These are phyloP conservation scores for Agrostemma githago DNA, from an alignment of 148 eudicot species.

Conservation along the genomic window DNA sequence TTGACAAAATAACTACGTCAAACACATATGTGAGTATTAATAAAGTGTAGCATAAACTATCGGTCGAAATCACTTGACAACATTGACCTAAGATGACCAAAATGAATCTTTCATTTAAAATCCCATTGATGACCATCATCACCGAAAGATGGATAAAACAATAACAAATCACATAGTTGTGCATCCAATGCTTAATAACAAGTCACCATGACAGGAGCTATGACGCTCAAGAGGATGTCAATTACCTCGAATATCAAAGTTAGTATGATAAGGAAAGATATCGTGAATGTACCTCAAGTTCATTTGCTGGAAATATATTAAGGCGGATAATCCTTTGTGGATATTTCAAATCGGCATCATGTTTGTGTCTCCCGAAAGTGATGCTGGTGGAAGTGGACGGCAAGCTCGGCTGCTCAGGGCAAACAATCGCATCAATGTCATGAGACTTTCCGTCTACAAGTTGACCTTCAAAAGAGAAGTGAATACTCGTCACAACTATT, in stretches of 20 bases:
- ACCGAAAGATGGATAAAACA: too few species aligned
- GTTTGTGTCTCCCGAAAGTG: slow-evolving; percentile 73
- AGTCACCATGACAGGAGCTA: neutral
- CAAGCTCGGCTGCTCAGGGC: slow-evolving; percentile 73
- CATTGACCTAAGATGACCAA: too few species aligned
- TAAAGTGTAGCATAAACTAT: too few species aligned
- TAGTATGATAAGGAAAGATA: neutral
- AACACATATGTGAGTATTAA: too few species aligned
- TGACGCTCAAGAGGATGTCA: neutral
- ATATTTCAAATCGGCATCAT: slow-evolving; percentile 86
- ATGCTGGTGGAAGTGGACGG: slow-evolving; percentile 48
- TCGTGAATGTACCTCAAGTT: slow-evolving; percentile 54
- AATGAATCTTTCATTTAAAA: too few species aligned
- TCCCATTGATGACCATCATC: too few species aligned
- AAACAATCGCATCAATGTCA: slow-evolving; percentile 71
- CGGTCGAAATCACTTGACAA: too few species aligned
- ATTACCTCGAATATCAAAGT: neutral
- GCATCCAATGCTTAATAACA: too few species aligned
- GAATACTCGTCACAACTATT: too few species aligned
- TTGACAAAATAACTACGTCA: too few species aligned
- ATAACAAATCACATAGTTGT: too few species aligned
- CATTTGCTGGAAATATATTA: slow-evolving; percentile 79
- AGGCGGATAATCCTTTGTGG: slow-evolving; percentile 85
- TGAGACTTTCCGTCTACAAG: slow-evolving; percentile 86
- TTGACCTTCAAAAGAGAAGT: slow-evolving; percentile 87